These are phyloP conservation scores for Tremellales sp. DNA, from an alignment of 1,284 basidiomycete species.

Conservation along the genomic window DNA sequence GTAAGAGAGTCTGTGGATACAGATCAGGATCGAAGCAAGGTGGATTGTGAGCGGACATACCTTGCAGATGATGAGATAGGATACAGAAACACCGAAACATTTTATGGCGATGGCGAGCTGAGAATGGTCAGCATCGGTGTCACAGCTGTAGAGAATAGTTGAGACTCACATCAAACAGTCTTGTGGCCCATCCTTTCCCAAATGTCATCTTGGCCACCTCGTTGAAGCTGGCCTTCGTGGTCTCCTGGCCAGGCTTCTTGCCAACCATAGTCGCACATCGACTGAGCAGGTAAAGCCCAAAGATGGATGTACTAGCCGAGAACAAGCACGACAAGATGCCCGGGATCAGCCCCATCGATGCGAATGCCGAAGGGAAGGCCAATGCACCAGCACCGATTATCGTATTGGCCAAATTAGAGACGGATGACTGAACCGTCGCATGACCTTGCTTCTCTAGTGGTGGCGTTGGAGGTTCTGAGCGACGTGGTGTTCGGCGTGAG, in stretches of 20 bases:
- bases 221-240: constrained; percentile 76
- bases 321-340: constrained; percentile 84
- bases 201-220: constrained; percentile 80
- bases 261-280: constrained; percentile 73
- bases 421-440: constrained; percentile 29
- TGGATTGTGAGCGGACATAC: constrained; percentile 43
- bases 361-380: constrained; percentile 63
- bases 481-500: neutral
- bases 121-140: constrained; percentile 6
- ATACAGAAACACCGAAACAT: constrained; percentile 94
- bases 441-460: constrained; percentile 10
- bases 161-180: constrained; percentile 42
- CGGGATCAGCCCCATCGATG: constrained; percentile 76
- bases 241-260: constrained; percentile 39
- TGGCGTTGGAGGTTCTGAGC: neutral
- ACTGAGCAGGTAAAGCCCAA: constrained; percentile 86
- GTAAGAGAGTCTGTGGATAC: constrained; percentile 61
- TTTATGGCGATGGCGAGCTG: constrained; percentile 94
- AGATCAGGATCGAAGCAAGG: neutral
- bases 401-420: constrained; percentile 70
- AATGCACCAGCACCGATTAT: constrained; percentile 78
- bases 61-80: constrained; percentile 93
- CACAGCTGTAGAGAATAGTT: neutral
- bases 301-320: constrained; percentile 72
- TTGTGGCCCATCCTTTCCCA: constrained; percentile 47